Evolutionary conservation across 306 rosid species (phyloP).

Genomic region (Cicer arietinum): DNA sequence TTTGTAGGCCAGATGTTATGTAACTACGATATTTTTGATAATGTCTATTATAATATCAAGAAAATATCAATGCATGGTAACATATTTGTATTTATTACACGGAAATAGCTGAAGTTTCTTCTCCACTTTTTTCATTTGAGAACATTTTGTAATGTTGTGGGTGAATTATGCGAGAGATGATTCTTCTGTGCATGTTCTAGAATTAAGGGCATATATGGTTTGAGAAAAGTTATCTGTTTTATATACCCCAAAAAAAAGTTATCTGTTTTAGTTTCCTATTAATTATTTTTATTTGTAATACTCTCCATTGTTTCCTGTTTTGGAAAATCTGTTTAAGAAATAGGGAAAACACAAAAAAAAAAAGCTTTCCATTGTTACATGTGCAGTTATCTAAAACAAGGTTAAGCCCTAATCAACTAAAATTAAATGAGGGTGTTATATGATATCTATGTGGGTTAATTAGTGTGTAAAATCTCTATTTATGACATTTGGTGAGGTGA

Average conservation of each 20-base stretch:
- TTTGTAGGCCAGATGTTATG: constrained; percentile 16
- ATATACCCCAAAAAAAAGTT: background rate
- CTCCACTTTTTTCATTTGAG: constrained; percentile 11
- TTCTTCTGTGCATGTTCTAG: constrained; percentile 12
- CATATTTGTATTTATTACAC: too few species aligned
- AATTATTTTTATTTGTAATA: background rate
- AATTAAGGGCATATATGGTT: background rate
- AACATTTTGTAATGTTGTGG: constrained; percentile 5
- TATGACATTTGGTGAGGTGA: too few species aligned
- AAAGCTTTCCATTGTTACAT: too few species aligned
- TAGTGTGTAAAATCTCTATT: too few species aligned
- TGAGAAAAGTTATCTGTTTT: background rate
- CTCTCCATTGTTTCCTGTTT: background rate
- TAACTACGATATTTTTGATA: constrained; percentile 22
- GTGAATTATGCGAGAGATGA: background rate
- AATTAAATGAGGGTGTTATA: too few species aligned
- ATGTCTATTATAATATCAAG: background rate
- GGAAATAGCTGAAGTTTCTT: background rate
- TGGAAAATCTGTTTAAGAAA: too few species aligned
- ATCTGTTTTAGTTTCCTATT: background rate
- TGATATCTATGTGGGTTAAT: too few species aligned
- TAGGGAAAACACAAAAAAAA: too few species aligned
- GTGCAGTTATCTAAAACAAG: too few species aligned
- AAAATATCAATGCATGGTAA: too few species aligned
- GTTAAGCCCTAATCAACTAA: too few species aligned